These are phyloP conservation scores for Ophiostoma pallidulum DNA, from an alignment of 2,329 filamentous ascomycete genomes.

Conservation along the genomic window DNA sequence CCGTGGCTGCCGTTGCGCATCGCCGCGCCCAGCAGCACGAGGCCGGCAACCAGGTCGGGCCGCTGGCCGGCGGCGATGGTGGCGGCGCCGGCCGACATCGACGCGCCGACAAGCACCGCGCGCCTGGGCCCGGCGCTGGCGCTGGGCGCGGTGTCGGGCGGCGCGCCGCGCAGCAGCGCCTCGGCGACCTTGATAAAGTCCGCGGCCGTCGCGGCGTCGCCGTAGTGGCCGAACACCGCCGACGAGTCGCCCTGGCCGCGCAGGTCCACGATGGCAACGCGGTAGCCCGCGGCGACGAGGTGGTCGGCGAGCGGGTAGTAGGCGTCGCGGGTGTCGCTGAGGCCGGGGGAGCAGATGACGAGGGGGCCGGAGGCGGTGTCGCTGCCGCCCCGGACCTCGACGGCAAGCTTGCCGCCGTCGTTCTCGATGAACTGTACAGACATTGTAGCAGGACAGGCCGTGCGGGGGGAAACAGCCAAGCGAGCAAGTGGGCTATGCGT, in stretches of 20 bases:
- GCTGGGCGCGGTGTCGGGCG: too few relatives aligned
- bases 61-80: slow-evolving; percentile 15
- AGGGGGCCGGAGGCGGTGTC: slow-evolving; percentile 11
- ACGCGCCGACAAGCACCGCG: slow-evolving; percentile 16
- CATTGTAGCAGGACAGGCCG: neutral
- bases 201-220: slow-evolving; percentile 14
- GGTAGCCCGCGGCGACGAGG: slow-evolving; percentile 17
- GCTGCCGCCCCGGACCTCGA: slow-evolving; percentile 14
- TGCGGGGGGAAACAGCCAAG: neutral
- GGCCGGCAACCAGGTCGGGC: slow-evolving; percentile 16
- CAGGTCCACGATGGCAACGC: slow-evolving; percentile 16
- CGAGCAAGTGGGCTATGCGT: neutral
- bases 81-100: slow-evolving; percentile 15
- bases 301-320: slow-evolving; percentile 15
- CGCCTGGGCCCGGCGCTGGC: neutral
- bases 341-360: slow-evolving; percentile 16
- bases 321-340: slow-evolving; percentile 17
- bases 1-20: slow-evolving; percentile 12
- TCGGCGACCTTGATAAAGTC: slow-evolving; percentile 14
- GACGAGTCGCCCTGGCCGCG: slow-evolving; percentile 17
- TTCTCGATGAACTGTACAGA: slow-evolving; percentile 3
- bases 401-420: slow-evolving; percentile 15
- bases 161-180: neutral
- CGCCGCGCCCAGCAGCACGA: slow-evolving; percentile 14
- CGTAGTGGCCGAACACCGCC: slow-evolving; percentile 10